Conservation (phyloP, 2,329 filamentous ascomycete genomes). For the Myriangium duriaei region DNA sequence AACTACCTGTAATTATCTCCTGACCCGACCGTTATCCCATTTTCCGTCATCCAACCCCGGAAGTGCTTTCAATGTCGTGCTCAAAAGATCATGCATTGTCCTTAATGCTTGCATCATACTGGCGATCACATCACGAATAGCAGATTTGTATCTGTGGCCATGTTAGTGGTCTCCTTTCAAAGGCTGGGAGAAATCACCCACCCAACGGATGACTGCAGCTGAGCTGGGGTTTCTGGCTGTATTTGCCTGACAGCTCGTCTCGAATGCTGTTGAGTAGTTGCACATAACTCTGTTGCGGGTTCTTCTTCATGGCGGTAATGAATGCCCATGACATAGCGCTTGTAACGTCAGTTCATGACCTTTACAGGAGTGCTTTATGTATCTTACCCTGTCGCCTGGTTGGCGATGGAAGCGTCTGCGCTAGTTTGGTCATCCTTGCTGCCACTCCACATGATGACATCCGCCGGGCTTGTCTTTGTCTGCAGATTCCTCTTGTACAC, state of each 20-base stretch:
- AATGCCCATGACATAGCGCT: constrained; percentile 94
- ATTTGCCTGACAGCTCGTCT: constrained; percentile 74
- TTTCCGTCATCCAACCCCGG: too few species aligned
- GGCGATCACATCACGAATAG: constrained; percentile 35
- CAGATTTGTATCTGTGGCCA: constrained; percentile 28
- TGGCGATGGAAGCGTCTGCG: constrained; percentile 76
- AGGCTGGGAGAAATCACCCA: constrained; percentile 48
- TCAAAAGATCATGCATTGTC: too few species aligned
- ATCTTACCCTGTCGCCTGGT: constrained; percentile 64
- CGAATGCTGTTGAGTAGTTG: constrained; percentile 91
- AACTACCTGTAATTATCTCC: too few species aligned
- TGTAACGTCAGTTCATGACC: background rate
- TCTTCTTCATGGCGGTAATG: constrained; percentile 79
- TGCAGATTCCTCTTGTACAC: constrained; percentile 68
- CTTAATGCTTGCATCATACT: too few species aligned
- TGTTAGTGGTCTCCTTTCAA: constrained; percentile 11
- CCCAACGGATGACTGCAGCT: constrained; percentile 75
- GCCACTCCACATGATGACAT: constrained; percentile 96
- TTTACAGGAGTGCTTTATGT: background rate
- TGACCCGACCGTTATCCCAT: too few species aligned
- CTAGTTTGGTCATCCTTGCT: constrained; percentile 95
- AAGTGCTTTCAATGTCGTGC: too few species aligned
- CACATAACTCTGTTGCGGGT: constrained; percentile 91
- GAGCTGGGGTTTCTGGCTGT: constrained; percentile 88
- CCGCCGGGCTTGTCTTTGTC: constrained; percentile 86